Percentiles rank a stretch among this genome's conserved stretches.
Evolutionary conservation across 305 asterid species (phyloP).

Genomic region (Fraxinus floribunda): DNA sequence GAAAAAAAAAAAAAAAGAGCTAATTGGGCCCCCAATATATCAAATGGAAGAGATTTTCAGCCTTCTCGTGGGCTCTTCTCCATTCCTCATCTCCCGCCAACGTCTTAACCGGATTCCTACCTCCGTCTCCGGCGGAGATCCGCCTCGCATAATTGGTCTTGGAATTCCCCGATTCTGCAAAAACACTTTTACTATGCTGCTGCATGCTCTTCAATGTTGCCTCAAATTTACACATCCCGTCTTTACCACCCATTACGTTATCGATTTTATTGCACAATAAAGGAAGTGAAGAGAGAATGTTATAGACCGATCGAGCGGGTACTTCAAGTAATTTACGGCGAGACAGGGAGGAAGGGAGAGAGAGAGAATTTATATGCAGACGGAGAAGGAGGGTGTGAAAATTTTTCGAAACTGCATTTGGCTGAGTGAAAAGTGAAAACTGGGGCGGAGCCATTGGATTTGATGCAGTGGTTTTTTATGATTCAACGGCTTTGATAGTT

Average conservation of each 20-base stretch:
- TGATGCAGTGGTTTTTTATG: background rate
- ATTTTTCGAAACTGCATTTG: background rate
- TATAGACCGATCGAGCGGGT: background rate
- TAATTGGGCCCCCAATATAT: slow-evolving; percentile 1
- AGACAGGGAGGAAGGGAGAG: background rate
- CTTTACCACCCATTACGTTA: background rate
- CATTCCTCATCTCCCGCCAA: background rate
- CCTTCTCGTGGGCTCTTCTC: background rate
- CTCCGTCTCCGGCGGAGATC: background rate
- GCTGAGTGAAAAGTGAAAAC: background rate
- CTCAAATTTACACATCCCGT: background rate
- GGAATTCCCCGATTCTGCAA: background rate
- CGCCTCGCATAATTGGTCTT: background rate
- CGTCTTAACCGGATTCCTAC: background rate
- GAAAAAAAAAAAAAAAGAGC: background rate
- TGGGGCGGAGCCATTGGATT: background rate
- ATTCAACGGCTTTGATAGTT: background rate
- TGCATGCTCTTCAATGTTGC: background rate
- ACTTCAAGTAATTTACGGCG: background rate
- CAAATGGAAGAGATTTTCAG: background rate
- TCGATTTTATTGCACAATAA: background rate
- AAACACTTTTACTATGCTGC: background rate
- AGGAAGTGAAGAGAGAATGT: background rate
- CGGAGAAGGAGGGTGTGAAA: background rate
- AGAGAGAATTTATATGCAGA: background rate